Evolutionary conservation across 192 early-diverging fungal genomes (phyloP).

Genomic region (Mortierella antarctica): DNA sequence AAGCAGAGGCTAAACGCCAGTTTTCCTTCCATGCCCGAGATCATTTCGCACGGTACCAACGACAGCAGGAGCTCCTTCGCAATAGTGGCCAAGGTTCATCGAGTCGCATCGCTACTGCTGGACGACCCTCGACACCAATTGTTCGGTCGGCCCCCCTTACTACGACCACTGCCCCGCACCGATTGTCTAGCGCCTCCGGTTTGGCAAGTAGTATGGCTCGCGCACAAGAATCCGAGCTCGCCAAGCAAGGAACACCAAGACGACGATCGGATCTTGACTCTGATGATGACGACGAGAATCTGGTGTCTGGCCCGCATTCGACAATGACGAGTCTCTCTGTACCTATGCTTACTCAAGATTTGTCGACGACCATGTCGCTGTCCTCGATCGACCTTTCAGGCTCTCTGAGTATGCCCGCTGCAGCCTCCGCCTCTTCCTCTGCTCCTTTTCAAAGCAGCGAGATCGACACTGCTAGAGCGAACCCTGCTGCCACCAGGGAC

Average conservation of each 20-base stretch:
- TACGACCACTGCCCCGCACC: background rate
- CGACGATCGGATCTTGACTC: conserved; percentile 43
- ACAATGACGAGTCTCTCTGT: conserved; percentile 22
- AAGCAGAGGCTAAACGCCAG: conserved; percentile 43
- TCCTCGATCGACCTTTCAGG: conserved; percentile 28
- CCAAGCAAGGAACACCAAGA: conserved; percentile 27
- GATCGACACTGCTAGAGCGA: background rate
- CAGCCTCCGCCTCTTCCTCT: background rate
- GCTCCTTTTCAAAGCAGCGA: background rate
- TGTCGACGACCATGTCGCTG: conserved; percentile 43
- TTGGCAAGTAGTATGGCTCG: background rate
- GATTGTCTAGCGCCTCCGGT: background rate
- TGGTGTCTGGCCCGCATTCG: conserved; percentile 11
- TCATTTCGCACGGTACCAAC: conserved; percentile 38
- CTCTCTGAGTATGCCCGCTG: background rate
- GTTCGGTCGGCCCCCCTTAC: background rate
- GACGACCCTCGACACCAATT: conserved; percentile 1
- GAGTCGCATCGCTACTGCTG: background rate
- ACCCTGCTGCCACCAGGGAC: conserved; percentile 18
- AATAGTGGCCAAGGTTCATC: conserved; percentile 10
- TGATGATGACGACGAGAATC: conserved; percentile 30
- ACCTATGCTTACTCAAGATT: conserved; percentile 47
- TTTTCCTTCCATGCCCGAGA: conserved; percentile 43
- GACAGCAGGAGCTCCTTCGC: conserved; percentile 41
- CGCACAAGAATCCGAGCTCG: background rate